Base-by-base conservation (phyloP, 2,329 filamentous ascomycete species). In the Hypomyces rosellus region DNA sequence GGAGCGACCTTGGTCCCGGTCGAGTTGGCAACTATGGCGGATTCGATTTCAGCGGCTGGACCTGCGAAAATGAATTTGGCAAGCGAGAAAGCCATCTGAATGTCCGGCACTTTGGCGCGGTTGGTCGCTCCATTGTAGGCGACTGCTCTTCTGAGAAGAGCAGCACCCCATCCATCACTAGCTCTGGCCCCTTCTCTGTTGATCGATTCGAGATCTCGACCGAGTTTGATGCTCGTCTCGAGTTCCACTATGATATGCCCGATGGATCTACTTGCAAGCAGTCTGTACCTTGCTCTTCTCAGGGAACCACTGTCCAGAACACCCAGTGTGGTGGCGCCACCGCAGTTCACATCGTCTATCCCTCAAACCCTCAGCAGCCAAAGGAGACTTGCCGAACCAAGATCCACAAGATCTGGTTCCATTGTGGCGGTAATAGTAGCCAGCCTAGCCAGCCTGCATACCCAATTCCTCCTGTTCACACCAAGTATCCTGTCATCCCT, bases 261-360 rank as follows among this genome's bases (percentile, higher is more conserved):
- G 88, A 92, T 66, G 88, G 88, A 59, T 84, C 81, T 13, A 80
- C 69, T 53, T 97, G 92, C 83, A 92, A 88, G 74, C 86, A 95
- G 61, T 82, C 81, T 55, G 74, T 80, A 57, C 64, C 75, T 47
- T 95, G 89, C 80, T 80, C 76, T 56, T 73, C 77, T 49, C 73
- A 76, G 14, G 88, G 88, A 61, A 84, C 82, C 52, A 80, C 78
- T 43, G 76, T 96, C 61, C 72, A 81, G 71, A 96, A 96, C 80
- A 81, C 75, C 54, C 89, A 96, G 77, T 97, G 92, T 67, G 92
- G 90, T 80, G 91, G 91, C 69, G 91, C 92, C 57, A 89, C 79
- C 65, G 84, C 82, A 51, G 89, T 96, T 54, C 83, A 80, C 49
- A 84, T 96, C 65, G 71, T 83, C 66, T 82, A 76, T 69, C 77